Percentiles rank a stretch among this genome's conserved stretches.
Conservation (phyloP, 2,329 filamentous ascomycete species). For the Fusarium sp. region DNA sequence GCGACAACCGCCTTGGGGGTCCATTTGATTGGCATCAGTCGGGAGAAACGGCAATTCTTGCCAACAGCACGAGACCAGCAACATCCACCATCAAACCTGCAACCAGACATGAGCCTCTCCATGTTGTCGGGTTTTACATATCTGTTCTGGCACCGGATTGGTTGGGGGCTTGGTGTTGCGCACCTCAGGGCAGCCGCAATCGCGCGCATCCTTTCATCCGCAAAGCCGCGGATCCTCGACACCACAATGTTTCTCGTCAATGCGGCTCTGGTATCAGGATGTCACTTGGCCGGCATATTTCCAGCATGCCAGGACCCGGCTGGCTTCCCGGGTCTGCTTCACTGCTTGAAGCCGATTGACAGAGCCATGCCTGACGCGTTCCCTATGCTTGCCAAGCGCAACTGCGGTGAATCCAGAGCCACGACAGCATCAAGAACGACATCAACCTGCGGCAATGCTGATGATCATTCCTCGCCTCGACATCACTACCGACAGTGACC, state of each 20-base stretch:
- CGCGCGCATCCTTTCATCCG: conserved; percentile 29
- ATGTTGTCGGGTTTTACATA: conserved; percentile 3
- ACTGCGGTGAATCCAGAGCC: background rate
- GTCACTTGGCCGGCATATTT: conserved; percentile 20
- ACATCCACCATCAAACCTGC: conserved; percentile 11
- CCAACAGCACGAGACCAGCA: conserved; percentile 19
- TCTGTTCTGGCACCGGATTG: conserved; percentile 14
- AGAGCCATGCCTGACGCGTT: background rate
- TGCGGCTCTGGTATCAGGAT: conserved; percentile 16
- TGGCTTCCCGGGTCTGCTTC: conserved; percentile 17
- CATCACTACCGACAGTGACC: conserved; percentile 7
- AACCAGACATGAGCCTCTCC: conserved; percentile 10
- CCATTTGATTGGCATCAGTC: conserved; percentile 33
- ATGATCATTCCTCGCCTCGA: conserved; percentile 13
- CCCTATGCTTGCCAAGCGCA: background rate
- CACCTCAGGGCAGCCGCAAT: conserved; percentile 17
- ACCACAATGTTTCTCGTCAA: background rate
- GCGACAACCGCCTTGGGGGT: conserved; percentile 25
- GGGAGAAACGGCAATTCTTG: conserved; percentile 35
- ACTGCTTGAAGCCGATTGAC: background rate
- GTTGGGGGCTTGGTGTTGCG: background rate
- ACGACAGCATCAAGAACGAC: conserved; percentile 4
- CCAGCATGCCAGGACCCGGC: background rate
- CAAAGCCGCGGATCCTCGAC: conserved; percentile 12
- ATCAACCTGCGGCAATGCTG: conserved; percentile 8